Evolutionary conservation across 192 early-diverging fungal species (phyloP), one percentile per base, ranked within the genome.

Genomic region (Coemansia sp.): DNA sequence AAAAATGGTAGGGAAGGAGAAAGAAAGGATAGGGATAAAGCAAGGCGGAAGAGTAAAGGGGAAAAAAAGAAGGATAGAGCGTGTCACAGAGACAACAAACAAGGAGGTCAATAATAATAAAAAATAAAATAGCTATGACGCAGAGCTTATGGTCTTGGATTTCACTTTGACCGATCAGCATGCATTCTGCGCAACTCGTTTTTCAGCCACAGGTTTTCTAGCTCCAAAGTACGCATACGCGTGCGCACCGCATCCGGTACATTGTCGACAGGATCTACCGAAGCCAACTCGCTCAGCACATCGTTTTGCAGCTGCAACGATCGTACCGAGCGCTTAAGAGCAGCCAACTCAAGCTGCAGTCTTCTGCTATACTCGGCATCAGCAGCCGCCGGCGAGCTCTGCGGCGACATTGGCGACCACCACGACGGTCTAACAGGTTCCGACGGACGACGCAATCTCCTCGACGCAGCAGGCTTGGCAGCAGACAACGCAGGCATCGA

Each of bases 201-300:
- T 63, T 72, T 71, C 48, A 83, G 72, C 75, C 75, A 83, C 20
- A 33, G 18, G 69, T 83, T 83, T 37, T 83, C 80, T 5, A 83
- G 72, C 80, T 83, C 80, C 9, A 83, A n/a, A 5, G 80, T 83
- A 38, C 75, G 71, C 45, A 83, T 69, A 15, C 73, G 74, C 35
- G 64, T 56, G 15, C 59, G 56, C 11, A 72, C 72, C 20, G 18
- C 17, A 32, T 83, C 80, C 12, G 80, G 66, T n/a, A 75, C 59
- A 5, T 55, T 56, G 6, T 74, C 62, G 36, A 70, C 12, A 8
- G 68, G 75, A 39, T 78, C 75, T 5, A 67, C 57, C 17, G 15
- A 37, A 4, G 74, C 67, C 20, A 78, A 53, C 36, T 78, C 75
- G 48, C 28, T 58, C 37, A 83, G 76, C 70, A 83, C 52, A 9